Conservation (phyloP, 1,139 yeast species). For the Yamadazyma oceani region DNA sequence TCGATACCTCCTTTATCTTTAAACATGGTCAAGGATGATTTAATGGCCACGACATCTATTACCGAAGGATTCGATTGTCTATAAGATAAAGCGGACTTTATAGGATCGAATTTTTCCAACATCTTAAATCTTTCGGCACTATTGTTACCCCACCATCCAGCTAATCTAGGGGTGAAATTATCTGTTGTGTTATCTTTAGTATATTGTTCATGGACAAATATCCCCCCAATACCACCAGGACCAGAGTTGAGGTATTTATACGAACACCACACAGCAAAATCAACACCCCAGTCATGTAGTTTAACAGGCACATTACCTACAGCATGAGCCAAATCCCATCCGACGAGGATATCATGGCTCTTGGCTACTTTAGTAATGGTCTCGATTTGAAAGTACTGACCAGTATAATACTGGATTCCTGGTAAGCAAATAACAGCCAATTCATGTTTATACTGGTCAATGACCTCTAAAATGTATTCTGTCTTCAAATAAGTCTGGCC, state of each 20-base stretch:
- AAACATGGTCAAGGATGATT: conserved; percentile 64
- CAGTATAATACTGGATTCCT: conserved; percentile 91
- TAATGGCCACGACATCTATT: conserved; percentile 71
- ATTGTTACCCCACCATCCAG: conserved; percentile 98
- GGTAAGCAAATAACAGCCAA: conserved; percentile 78
- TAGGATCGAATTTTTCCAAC: conserved; percentile 78
- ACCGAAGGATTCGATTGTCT: conserved; percentile 94
- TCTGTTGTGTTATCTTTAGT: conserved; percentile 33
- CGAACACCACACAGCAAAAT: conserved; percentile 93
- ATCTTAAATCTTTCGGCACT: conserved; percentile 69
- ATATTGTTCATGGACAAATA: conserved; percentile 63
- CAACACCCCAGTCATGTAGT: conserved; percentile 86
- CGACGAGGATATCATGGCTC: conserved; percentile 57
- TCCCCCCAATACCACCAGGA: conserved; percentile 89
- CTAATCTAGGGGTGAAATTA: conserved; percentile 62
- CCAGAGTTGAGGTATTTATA: conserved; percentile 91
- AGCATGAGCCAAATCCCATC: conserved; percentile 97
- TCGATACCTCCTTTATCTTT: conserved; percentile 61
- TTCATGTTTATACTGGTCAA: conserved; percentile 59
- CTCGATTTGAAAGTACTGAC: conserved; percentile 77
- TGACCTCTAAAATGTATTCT: conserved; percentile 56
- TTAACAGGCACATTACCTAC: conserved; percentile 79
- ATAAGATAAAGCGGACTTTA: conserved; percentile 79
- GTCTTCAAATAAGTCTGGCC: conserved; percentile 62
- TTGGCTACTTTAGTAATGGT: conserved; percentile 61